Base-by-base conservation (phyloP, 306 rosid species). In the Acacia crassicarpa region DNA sequence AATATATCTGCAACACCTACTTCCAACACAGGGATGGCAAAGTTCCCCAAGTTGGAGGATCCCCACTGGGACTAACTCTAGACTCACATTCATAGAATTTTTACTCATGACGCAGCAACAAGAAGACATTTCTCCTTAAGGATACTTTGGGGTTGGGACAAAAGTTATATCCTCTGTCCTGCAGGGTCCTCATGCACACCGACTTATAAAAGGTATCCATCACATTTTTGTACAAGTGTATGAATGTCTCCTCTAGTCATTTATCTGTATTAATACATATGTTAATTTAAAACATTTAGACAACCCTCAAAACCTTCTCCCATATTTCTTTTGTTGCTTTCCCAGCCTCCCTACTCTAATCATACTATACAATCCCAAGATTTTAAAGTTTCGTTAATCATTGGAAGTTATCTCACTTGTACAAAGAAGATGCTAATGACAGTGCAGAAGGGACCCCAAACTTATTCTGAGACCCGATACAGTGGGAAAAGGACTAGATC, bases 401-500 rank as follows among this genome's bases (percentile, higher is more conserved):
- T 27, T 11, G 23, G 6, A 35, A 35, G 71, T 44, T 8, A 44
- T 44, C 10, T 44, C 48, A 44, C 48, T 44, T 44, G 48, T n/a
- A 49, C 33, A 62, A 62, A 19, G 85, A 25, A 61, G 17, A 77
- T 48, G 72, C 35, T 32, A 20, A 63, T 23, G 48, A 77, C 5
- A 61, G 62, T 61, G 78, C 46, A 48, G 23, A 59, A 70, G 17
- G 16, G 30, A n/a, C 41, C 32, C 56, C 72, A 43, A 59, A 75
- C 22, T 76, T 48, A 62, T 69, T 61, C 51, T 40, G 67, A 80
- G 14, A 11, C 49, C 46, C 41, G 48, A 38, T 58, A 33, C 35
- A 23, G 45, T 67, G 85, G 65, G 32, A 66, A 67, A 46, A 75
- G 41, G 38, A 23, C 46, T 44, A 82, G 74, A 59, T 77, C 56